phyloP scores from a whole-genome alignment of 192 early-diverging fungal genomes.

The Linnemannia zychae region DNA sequence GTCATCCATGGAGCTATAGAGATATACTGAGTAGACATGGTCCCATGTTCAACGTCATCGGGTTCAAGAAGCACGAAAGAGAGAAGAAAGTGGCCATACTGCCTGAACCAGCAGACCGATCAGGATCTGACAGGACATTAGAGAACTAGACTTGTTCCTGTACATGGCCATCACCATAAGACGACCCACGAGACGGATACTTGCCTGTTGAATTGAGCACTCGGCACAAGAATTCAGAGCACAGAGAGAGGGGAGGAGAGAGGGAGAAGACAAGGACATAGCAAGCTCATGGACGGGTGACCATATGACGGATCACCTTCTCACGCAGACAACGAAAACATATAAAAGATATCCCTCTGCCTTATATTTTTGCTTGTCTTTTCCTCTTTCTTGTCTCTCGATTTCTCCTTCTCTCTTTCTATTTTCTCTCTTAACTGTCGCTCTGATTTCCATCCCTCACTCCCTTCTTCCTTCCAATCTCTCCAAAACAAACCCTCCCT shows the following conservation, averaged over 20 bases:
- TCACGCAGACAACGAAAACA: neutral
- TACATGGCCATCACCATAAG: too few species aligned
- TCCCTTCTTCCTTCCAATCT: neutral
- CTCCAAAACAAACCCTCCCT: neutral
- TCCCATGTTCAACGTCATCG: neutral
- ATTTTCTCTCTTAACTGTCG: neutral
- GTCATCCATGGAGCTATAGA: too few species aligned
- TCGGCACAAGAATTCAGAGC: too few species aligned
- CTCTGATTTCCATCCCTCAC: neutral
- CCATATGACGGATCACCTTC: too few species aligned
- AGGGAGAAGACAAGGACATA: too few species aligned
- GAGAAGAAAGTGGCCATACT: neutral
- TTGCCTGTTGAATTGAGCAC: too few species aligned
- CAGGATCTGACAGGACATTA: neutral
- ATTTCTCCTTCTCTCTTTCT: neutral
- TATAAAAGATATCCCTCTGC: neutral
- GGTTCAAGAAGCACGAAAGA: neutral
- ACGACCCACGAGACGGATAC: too few species aligned
- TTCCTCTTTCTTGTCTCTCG: neutral
- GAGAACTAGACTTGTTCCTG: too few species aligned
- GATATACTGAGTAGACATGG: too few species aligned
- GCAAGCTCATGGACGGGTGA: too few species aligned
- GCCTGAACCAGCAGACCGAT: neutral
- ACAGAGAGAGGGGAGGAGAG: too few species aligned
- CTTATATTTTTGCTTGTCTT: neutral